Base-by-base conservation (phyloP, 169 alveolate species). In the Plasmodium adleri region DNA sequence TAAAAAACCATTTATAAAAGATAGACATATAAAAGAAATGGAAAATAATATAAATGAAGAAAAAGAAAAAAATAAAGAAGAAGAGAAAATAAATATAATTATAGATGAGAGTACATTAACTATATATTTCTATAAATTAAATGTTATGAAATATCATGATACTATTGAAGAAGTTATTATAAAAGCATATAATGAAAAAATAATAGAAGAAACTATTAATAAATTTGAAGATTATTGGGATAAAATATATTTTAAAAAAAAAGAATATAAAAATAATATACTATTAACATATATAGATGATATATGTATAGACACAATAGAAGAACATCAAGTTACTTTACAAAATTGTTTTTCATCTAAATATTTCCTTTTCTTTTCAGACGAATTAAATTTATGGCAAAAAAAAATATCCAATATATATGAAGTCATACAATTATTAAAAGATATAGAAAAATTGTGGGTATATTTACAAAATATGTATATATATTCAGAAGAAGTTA, bases 381-480 rank as follows among this genome's bases (percentile, higher is more conserved):
- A 97, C 5, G 97, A 94, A 83, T 97, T 98, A 71, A 95, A 94
- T 49, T 87, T 80, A 59, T 97, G 99, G 99, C 98, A 97, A 92
- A 96, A 95, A 93, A 95, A 96, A 83, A 95, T 98, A 72, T 97
- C 98, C 73, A 96, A 95, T 67, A 95, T 97, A 78, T 94, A 98
- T 88, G 99, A 98, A 91, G 98, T 97, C 49, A 95, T 98, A 59
- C 95, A 93, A 60, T 86, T 97, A 88, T 93, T 98, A 70, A 91
- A 97, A 74, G 99, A 98, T 89, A 99, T 98, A 47, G 97, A 98
- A 93, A 96, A 98, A 75, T 96, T 98, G 0, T 98, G 99, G 99
- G 88, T 97, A 92, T 98, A 97, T 97, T 92, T 98, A 86, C 99
- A 98, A 96, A 98, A 98, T 76, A 94, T 98, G 85, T 98, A 97